Evolutionary conservation across 352 stramenopile species (phyloP).

Genomic region (Globisporangium apiculatum): DNA sequence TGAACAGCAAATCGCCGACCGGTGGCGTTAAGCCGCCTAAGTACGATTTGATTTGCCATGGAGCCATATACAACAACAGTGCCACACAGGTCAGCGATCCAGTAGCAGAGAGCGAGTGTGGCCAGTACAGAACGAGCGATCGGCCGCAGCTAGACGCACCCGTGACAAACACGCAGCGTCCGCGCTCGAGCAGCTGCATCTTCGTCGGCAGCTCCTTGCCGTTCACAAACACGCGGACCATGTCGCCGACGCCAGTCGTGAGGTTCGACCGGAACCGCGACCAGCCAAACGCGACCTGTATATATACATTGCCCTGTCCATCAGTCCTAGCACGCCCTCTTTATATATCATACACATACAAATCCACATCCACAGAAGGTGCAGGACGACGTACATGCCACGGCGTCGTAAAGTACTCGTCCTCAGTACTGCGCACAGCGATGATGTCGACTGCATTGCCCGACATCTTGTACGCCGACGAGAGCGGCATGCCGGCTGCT

Average conservation of each 20-base stretch:
- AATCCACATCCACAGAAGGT: not conserved
- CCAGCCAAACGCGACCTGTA: slow-evolving; percentile 57
- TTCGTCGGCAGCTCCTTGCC: slow-evolving; percentile 67
- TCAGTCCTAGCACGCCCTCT: not conserved
- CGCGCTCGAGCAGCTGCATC: slow-evolving; percentile 65
- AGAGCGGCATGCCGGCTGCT: slow-evolving; percentile 7
- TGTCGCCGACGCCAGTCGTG: slow-evolving; percentile 56
- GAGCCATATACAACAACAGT: not conserved
- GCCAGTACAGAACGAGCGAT: too few relatives aligned
- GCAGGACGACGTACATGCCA: slow-evolving; percentile 45
- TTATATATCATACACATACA: not conserved
- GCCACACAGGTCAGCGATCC: not conserved
- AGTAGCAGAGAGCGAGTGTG: too few relatives aligned
- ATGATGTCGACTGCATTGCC: slow-evolving; percentile 81
- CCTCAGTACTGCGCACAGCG: slow-evolving; percentile 49
- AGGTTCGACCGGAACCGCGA: slow-evolving; percentile 60
- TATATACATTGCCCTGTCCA: not conserved
- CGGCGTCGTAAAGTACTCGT: slow-evolving; percentile 55
- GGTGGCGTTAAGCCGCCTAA: slow-evolving; percentile 48
- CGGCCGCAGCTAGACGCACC: slow-evolving; percentile 16
- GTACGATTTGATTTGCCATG: not conserved
- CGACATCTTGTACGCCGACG: slow-evolving; percentile 54
- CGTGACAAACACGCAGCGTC: slow-evolving; percentile 58
- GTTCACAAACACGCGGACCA: slow-evolving; percentile 69
- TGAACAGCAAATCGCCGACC: slow-evolving; percentile 38